phyloP scores from a whole-genome alignment of 2,329 filamentous ascomycete species.

The Pyricularia sp. region DNA sequence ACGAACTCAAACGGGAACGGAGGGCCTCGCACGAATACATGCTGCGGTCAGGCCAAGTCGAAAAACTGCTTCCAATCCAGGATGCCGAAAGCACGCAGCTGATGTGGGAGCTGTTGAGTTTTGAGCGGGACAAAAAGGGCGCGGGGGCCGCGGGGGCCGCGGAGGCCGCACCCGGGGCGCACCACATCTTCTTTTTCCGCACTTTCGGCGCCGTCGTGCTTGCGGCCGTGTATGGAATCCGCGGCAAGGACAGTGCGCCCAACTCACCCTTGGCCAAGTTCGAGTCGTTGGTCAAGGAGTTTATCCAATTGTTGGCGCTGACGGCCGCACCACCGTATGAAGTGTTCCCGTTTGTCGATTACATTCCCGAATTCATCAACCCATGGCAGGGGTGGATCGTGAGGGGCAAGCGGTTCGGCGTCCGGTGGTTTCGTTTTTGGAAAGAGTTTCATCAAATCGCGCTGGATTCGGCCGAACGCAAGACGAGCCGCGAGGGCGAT shows the following conservation, averaged over 20 bases:
- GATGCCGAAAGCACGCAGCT: constrained; percentile 34
- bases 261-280: background rate
- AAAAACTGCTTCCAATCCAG: constrained; percentile 29
- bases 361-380: constrained; percentile 28
- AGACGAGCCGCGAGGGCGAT: constrained; percentile 17
- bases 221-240: constrained; percentile 29
- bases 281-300: constrained; percentile 6
- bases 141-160: too few relatives aligned
- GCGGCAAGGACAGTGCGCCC: constrained; percentile 17
- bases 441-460: constrained; percentile 16
- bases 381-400: constrained; percentile 26
- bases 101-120: constrained; percentile 24
- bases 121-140: background rate
- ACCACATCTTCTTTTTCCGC: background rate
- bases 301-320: background rate
- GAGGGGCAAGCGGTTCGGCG: constrained; percentile 21
- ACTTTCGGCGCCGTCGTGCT: constrained; percentile 24
- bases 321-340: constrained; percentile 34
- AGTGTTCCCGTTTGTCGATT: constrained; percentile 27
- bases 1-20: constrained; percentile 12
- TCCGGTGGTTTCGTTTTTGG: background rate
- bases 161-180: too few relatives aligned
- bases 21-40: constrained; percentile 6
- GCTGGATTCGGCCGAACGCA: constrained; percentile 21
- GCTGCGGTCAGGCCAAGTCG: constrained; percentile 17